Percentiles rank a stretch among this genome's conserved stretches.
phyloP scores from a whole-genome alignment of 352 stramenopile genomes.

The Globisporangium nodosum region DNA sequence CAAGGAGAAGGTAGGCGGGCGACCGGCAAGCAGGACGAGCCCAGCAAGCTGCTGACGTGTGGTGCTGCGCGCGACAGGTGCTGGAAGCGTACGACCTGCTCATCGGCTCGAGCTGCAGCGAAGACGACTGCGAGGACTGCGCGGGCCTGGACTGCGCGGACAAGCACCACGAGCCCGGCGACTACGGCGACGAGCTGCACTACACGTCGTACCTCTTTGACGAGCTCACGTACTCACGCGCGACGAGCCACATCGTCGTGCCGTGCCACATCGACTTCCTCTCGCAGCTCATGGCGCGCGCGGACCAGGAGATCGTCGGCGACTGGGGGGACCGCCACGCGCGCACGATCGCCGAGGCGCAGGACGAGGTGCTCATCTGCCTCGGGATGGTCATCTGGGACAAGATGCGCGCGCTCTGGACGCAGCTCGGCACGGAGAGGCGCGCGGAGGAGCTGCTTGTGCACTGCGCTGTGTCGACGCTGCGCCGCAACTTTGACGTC shows the following conservation, averaged over 20 bases:
- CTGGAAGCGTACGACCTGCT: conserved; percentile 85
- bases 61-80: conserved; percentile 10
- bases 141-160: conserved; percentile 70
- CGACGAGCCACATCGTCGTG: conserved; percentile 78
- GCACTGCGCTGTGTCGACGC: conserved; percentile 66
- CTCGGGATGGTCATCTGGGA: conserved; percentile 87
- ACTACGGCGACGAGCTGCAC: conserved; percentile 79
- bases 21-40: too few relatives aligned
- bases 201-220: conserved; percentile 87
- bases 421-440: conserved; percentile 69
- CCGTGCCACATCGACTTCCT: conserved; percentile 85
- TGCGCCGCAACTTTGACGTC: conserved; percentile 81
- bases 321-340: conserved; percentile 82
- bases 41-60: background rate
- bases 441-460: conserved; percentile 73
- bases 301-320: conserved; percentile 76
- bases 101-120: conserved; percentile 77
- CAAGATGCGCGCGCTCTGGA: conserved; percentile 83
- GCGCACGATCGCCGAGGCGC: conserved; percentile 77
- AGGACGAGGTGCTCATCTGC: conserved; percentile 85
- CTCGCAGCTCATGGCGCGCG: conserved; percentile 77
- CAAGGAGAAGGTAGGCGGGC: conserved; percentile 59
- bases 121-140: conserved; percentile 85
- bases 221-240: conserved; percentile 75
- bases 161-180: conserved; percentile 62